A percentile compares a stretch with the other conserved stretches of the same genome.
These are phyloP conservation scores for Grosmannia serpens DNA, from an alignment of 2,329 filamentous ascomycete species.

Conservation along the genomic window DNA sequence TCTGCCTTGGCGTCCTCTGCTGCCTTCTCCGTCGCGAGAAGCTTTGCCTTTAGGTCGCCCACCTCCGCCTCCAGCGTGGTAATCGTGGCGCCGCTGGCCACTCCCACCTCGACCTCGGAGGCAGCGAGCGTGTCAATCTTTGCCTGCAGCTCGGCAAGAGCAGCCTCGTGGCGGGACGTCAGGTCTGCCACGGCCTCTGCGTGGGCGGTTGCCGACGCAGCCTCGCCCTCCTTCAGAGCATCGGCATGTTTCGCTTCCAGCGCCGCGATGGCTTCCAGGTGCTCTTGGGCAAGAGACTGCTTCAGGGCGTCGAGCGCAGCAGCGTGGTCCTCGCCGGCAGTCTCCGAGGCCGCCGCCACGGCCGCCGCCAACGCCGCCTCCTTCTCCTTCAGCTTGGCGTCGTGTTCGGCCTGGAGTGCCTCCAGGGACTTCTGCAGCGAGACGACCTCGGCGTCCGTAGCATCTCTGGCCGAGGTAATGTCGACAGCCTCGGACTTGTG, in stretches of 20 bases:
- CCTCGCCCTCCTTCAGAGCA: conserved; percentile 34
- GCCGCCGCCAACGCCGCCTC: conserved; percentile 26
- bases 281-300: conserved; percentile 36
- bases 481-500: conserved; percentile 37
- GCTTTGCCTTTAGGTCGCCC: conserved; percentile 34
- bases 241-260: conserved; percentile 42
- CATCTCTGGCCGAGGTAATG: conserved; percentile 36
- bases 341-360: conserved; percentile 24
- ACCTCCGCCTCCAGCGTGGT: conserved; percentile 42
- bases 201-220: conserved; percentile 31
- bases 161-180: conserved; percentile 36
- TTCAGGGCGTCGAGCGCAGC: conserved; percentile 39
- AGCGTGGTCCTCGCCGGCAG: conserved; percentile 35
- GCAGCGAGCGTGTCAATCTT: conserved; percentile 42
- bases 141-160: conserved; percentile 37
- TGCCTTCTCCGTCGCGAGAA: conserved; percentile 34
- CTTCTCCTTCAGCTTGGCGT: conserved; percentile 24
- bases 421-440: conserved; percentile 40
- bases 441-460: conserved; percentile 35
- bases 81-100: conserved; percentile 33
- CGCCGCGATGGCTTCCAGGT: conserved; percentile 34
- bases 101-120: conserved; percentile 32
- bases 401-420: conserved; percentile 28
- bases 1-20: conserved; percentile 27
- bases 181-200: conserved; percentile 39